Base-by-base conservation (phyloP, 78 protist genomes). In the Isochrysis galbana region DNA sequence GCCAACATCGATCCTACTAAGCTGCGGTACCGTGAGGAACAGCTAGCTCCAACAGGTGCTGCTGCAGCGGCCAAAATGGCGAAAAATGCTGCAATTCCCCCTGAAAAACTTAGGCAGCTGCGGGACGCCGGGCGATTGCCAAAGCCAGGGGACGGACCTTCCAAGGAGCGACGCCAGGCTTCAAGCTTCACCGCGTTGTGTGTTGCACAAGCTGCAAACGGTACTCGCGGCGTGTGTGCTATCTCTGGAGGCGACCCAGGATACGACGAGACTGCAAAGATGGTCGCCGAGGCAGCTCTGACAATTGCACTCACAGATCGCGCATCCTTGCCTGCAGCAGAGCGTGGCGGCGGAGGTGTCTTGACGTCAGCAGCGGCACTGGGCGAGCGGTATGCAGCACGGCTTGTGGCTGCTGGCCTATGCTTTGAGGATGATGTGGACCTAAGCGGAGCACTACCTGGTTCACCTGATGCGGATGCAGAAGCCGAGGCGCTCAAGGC, bases 201-300 rank as follows among this genome's bases (percentile, higher is more conserved):
- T 1, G 29, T 70, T 17, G 34, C n/a, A 17, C 17, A 17, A 3
- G 36, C 80, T 2, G 80, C 36, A n/a, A 61, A 87, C 87, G 87
- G n/a, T 23, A 44, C 22, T 0, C 22, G 19, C 21, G 86, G 10
- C 36, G 34, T 36, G 38, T 21, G 11, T 7, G 38, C 10, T 0
- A 19, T 72, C 45, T 25, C 29, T 21, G 77, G 77, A 22, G 54
- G 83, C 38, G 94, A 92, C 46, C 91, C 94, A 2, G 91, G 91
- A 38, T 92, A 92, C 78, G 36, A 46, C 10, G 94, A 92, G 91
- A 92, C 94, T 5, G 74, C 78, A 47, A 83, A 88, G 54, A 86
- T 92, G 91, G 87, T 92, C 29, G 61, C 86, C 22, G 94, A 92
- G 70, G 25, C 90, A 17, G 94, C 90, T n/a, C 32, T 92, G 21